Evolutionary conservation across 2,329 filamentous ascomycete species (phyloP).

Genomic region (Monosporascus sp.): DNA sequence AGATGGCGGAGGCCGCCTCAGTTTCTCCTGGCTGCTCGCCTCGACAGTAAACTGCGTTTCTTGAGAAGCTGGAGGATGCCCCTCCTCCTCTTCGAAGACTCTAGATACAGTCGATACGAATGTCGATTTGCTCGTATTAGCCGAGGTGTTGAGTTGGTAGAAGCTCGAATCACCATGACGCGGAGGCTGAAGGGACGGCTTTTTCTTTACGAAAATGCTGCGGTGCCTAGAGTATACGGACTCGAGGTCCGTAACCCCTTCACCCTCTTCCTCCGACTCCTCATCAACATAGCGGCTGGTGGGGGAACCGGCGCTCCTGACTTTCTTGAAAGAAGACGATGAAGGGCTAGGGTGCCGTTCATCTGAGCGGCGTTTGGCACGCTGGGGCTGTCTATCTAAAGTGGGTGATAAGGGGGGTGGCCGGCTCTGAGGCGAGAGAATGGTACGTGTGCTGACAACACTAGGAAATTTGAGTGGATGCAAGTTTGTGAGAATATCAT

Average conservation of each 20-base stretch:
- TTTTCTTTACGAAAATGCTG: constrained; percentile 12
- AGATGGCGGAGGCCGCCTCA: constrained; percentile 9
- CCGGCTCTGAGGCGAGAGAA: background rate
- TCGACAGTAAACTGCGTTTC: constrained; percentile 30
- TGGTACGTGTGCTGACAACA: background rate
- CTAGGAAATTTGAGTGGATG: constrained; percentile 5
- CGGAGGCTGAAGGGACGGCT: constrained; percentile 2
- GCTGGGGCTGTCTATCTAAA: constrained; percentile 1
- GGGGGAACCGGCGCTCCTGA: constrained; percentile 6
- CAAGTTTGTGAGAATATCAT: constrained; percentile 15
- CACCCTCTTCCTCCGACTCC: constrained; percentile 5
- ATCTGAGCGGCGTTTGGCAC: constrained; percentile 19
- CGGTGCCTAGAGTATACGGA: constrained; percentile 4
- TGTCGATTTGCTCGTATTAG: constrained; percentile 27
- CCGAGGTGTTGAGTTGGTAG: constrained; percentile 17
- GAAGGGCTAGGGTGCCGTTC: constrained; percentile 11
- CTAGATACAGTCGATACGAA: constrained; percentile 21
- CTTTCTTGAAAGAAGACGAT: constrained; percentile 16
- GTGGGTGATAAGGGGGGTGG: constrained; percentile 9
- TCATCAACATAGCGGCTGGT: background rate
- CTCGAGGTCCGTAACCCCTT: constrained; percentile 10
- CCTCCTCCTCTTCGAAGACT: constrained; percentile 23
- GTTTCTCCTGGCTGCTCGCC: constrained; percentile 18
- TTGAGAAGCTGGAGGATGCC: constrained; percentile 14
- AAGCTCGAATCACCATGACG: constrained; percentile 2